Evolutionary conservation across 164 flowering plant genomes (phyloP), one percentile per base, ranked within the genome.

Genomic region (Liriodendron chinense): DNA sequence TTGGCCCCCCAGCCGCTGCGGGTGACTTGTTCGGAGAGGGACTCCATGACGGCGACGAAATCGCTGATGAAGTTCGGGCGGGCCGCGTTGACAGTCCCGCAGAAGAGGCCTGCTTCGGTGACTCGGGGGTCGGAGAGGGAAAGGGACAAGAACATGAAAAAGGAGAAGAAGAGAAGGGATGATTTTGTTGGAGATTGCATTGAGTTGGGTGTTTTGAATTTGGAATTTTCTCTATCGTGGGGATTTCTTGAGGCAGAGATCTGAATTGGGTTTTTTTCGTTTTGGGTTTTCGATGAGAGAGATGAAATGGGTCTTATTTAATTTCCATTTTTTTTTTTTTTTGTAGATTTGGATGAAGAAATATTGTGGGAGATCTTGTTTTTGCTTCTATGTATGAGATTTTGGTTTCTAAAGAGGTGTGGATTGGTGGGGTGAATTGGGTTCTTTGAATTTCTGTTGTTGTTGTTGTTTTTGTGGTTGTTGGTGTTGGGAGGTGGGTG

Each of bases 1-100:
- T 49, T 59, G 26, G 76, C 23, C 22, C 87, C 90, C 80, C 83
- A 81, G 16, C 72, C 68, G 9, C 64, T 68, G 26, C 21, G 43
- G 53, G 79, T 73, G 16, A 87, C 67, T 3, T 25, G 74, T 20
- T 79, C 75, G 1, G 86, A 75, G 0, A 91, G 75, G 6, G 18
- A n/a, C 66, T 84, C 90, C 93, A 89, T 89, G 53, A 77, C 83
- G 2, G 83, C 80, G 68, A 86, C 72, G 71, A 78, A 82, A 57
- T 50, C 83, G 56, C 69, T 14, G 61, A 71, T 21, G 8, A 63
- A n/a, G 59, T 53, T 16, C 24, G 1, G 3, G 24, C 43, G 26
- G 34, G 20, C 23, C 9, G 24, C 7, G 12, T 25, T 78, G 22
- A 65, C 3, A 6, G 69, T 63, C 71, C 92, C 84, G 71, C 93